Evolutionary conservation across 768 basidiomycete genomes (phyloP).

Genomic region (Fomitopsis pulvina): DNA sequence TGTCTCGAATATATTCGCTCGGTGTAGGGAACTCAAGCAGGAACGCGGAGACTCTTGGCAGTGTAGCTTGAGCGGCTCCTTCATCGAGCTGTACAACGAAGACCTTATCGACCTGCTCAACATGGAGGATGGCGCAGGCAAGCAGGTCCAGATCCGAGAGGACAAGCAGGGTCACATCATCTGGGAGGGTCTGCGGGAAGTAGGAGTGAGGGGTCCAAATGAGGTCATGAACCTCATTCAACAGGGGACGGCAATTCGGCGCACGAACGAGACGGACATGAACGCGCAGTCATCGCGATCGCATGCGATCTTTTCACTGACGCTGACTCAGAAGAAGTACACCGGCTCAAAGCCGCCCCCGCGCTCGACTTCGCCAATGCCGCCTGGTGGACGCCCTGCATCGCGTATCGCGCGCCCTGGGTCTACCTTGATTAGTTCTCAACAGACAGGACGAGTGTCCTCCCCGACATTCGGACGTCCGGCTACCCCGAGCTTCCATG

Average conservation of each 20-base stretch:
- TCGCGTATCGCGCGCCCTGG: constrained; percentile 82
- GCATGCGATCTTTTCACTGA: constrained; percentile 98
- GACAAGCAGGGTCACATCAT: constrained; percentile 96
- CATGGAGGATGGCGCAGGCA: constrained; percentile 60
- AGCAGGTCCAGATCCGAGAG: constrained; percentile 92
- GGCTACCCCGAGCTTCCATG: constrained; percentile 70
- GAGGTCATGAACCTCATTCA: constrained; percentile 96
- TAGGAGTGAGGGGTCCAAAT: constrained; percentile 70
- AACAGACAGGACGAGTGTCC: constrained; percentile 44
- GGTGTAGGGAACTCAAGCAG: constrained; percentile 69
- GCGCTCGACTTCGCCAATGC: constrained; percentile 72
- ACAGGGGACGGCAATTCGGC: constrained; percentile 82
- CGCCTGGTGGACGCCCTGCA: constrained; percentile 64
- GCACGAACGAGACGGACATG: constrained; percentile 98
- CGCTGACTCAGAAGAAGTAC: constrained; percentile 85
- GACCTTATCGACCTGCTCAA: constrained; percentile 94
- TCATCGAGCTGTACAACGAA: constrained; percentile 98
- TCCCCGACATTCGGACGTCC: constrained; percentile 79
- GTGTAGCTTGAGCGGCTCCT: constrained; percentile 79
- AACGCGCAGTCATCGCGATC: constrained; percentile 97
- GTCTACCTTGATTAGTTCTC: constrained; percentile 51
- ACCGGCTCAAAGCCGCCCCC: constrained; percentile 64
- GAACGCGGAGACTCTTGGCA: constrained; percentile 73
- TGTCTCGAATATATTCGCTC: constrained; percentile 80
- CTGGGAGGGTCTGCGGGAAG: constrained; percentile 93